Base-by-base conservation (phyloP, 2,329 filamentous ascomycete species). In the Neodidymelliopsis sp. region DNA sequence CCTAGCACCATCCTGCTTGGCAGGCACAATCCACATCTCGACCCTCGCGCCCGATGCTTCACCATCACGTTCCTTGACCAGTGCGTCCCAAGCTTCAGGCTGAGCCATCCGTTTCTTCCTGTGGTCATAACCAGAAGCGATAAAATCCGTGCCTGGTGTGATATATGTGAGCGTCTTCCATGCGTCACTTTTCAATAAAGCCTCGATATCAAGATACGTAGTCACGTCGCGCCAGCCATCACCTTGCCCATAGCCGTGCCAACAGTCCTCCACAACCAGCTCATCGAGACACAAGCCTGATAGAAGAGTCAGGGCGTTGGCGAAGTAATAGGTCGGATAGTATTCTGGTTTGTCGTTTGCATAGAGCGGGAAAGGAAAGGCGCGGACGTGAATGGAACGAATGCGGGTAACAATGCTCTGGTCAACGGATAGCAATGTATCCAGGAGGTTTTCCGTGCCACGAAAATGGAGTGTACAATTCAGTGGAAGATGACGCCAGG, bases 141-240 rank as follows among this genome's bases (percentile, higher is more conserved):
- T 59, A 37, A 73, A 73, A 29, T 70, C 70, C 3, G 68, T 70
- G 24, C 63, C 67, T 4, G 66, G 65, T 3, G 65, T 70, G 13
- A 65, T 62, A 47, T 70, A 72, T 0, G 61, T 54, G 10, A 72
- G 56, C 18, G 65, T 63, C 42, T 58, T 69, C 70, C 70, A 73
- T 1, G 59, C 69, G 25, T 69, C 59, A 50, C 68, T 61, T 6
- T 64, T 62, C 27, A 72, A 36, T 4, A 73, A 49, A 4, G 50
- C 48, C 45, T 71, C 69, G 20, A 71, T 64, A 25, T 72, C 68
- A 34, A 67, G 62, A 25, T 72, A 72, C 3, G 69, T 72, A 2
- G 63, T 68, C 6, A 69, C 57, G 45, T 71, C 67, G 40, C 66
- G 63, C 65, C 65, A 72, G 13, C 63, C 62, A 34, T 69, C 67